Evolutionary conservation across 164 flowering plant genomes (phyloP).

Genomic region (Liriodendron chinense): DNA sequence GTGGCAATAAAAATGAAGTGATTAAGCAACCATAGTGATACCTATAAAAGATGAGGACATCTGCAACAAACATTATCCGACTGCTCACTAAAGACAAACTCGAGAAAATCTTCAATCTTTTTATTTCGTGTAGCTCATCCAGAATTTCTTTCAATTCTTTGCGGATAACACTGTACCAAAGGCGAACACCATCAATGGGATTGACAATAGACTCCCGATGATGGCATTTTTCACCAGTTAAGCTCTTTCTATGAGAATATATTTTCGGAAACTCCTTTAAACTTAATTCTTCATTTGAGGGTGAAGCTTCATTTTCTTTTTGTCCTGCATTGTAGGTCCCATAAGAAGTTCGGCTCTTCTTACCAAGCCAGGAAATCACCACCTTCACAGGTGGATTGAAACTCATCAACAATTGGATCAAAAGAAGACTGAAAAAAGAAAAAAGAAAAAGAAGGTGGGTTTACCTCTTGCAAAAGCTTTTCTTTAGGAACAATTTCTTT

Average conservation of each 20-base stretch:
- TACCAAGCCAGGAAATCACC: conserved; percentile 57
- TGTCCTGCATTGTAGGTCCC: conserved; percentile 9
- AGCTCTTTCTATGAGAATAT: conserved; percentile 17
- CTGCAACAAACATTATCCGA: conserved; percentile 59
- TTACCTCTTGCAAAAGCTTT: conserved; percentile 66
- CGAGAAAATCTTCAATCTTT: conserved; percentile 31
- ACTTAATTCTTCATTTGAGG: conserved; percentile 17
- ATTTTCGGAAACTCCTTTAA: conserved; percentile 18
- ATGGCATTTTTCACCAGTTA: conserved; percentile 6
- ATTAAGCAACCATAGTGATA: conserved; percentile 26
- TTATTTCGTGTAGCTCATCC: conserved; percentile 39
- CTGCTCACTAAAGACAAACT: conserved; percentile 35
- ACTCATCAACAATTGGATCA: conserved; percentile 7
- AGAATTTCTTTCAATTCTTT: conserved; percentile 50
- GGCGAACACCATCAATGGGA: conserved; percentile 44
- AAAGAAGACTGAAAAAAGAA: background rate
- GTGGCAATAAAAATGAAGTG: conserved; percentile 2
- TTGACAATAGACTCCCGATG: conserved; percentile 1
- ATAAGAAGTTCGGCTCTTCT: conserved; percentile 21
- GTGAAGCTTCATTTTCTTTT: conserved; percentile 20
- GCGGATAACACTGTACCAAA: conserved; percentile 60
- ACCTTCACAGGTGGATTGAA: conserved; percentile 45
- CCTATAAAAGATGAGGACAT: conserved; percentile 70
- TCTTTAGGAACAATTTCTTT: conserved; percentile 59
- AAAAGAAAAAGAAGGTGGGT: background rate